phyloP scores from a whole-genome alignment of 2,329 filamentous ascomycete species.

The Xylaria arbuscula region DNA sequence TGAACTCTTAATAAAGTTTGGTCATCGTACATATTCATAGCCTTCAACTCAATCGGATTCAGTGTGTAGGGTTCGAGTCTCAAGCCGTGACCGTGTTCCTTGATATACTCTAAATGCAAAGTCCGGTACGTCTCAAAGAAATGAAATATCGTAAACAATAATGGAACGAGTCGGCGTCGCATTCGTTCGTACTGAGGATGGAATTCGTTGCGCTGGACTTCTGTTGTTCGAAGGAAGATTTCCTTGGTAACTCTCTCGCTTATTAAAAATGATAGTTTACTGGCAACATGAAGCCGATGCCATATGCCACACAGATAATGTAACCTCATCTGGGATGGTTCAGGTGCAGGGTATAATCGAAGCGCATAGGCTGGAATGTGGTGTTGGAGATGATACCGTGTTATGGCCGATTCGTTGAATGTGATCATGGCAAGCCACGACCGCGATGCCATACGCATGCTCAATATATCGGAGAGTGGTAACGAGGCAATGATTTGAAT shows the following conservation, averaged over 20 bases:
- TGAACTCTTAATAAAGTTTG: slow-evolving; percentile 71
- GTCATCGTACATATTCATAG: slow-evolving; percentile 74
- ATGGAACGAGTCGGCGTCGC: slow-evolving; percentile 71
- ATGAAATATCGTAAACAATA: slow-evolving; percentile 74
- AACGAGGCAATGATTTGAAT: slow-evolving; percentile 70
- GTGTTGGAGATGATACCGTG: slow-evolving; percentile 69
- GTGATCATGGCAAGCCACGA: slow-evolving; percentile 70
- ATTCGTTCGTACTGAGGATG: slow-evolving; percentile 71
- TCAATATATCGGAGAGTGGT: slow-evolving; percentile 70
- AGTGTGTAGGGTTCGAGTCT: slow-evolving; percentile 65
- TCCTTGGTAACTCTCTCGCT: slow-evolving; percentile 74
- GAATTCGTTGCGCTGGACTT: slow-evolving; percentile 66
- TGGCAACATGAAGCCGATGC: slow-evolving; percentile 73
- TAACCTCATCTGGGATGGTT: slow-evolving; percentile 62
- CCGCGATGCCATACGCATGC: slow-evolving; percentile 67
- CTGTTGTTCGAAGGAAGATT: slow-evolving; percentile 69
- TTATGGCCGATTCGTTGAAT: slow-evolving; percentile 69
- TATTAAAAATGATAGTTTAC: slow-evolving; percentile 70
- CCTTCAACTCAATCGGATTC: slow-evolving; percentile 70
- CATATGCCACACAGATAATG: slow-evolving; percentile 73
- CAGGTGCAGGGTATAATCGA: slow-evolving; percentile 67
- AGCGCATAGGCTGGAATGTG: slow-evolving; percentile 70
- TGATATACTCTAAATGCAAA: slow-evolving; percentile 67
- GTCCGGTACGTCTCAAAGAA: slow-evolving; percentile 74
- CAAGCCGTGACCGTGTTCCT: slow-evolving; percentile 64